A percentile compares a stretch with the other conserved stretches of the same genome.
phyloP scores from a whole-genome alignment of 495 filamentous ascomycete genomes.

The Xylaria cubensis region DNA sequence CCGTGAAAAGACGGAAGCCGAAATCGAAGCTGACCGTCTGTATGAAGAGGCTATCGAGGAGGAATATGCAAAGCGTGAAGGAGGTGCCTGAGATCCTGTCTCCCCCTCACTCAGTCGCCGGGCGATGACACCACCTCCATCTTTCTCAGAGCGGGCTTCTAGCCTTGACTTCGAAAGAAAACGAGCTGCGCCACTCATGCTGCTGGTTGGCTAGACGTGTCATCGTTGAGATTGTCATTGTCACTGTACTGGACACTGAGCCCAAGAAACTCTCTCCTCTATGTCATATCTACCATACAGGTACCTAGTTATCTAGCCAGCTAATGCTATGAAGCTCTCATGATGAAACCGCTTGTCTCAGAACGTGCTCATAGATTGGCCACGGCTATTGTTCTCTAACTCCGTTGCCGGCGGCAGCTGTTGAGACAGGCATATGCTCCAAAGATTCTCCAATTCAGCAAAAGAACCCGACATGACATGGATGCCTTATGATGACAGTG shows the following conservation, averaged over 20 bases:
- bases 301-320: not conserved
- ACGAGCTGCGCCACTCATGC: not conserved
- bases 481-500: conserved; percentile 11
- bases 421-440: not conserved
- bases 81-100: conserved; percentile 57
- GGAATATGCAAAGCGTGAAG: conserved; percentile 76
- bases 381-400: not conserved
- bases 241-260: not conserved
- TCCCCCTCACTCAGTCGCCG: not conserved
- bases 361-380: not conserved
- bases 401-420: not conserved
- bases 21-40: conserved; percentile 61
- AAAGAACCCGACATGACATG: conserved; percentile 19
- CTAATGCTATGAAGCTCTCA: not conserved
- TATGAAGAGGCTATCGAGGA: conserved; percentile 77
- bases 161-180: not conserved
- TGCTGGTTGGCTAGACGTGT: not conserved
- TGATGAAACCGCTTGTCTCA: not conserved
- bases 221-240: conserved; percentile 1
- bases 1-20: conserved; percentile 48
- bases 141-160: not conserved
- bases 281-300: not conserved
- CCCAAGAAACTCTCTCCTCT: not conserved
- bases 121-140: not conserved
- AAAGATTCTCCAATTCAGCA: conserved; percentile 1